These are phyloP conservation scores for Claviceps purpurea DNA, from an alignment of 2,329 filamentous ascomycete species.

Conservation along the genomic window DNA sequence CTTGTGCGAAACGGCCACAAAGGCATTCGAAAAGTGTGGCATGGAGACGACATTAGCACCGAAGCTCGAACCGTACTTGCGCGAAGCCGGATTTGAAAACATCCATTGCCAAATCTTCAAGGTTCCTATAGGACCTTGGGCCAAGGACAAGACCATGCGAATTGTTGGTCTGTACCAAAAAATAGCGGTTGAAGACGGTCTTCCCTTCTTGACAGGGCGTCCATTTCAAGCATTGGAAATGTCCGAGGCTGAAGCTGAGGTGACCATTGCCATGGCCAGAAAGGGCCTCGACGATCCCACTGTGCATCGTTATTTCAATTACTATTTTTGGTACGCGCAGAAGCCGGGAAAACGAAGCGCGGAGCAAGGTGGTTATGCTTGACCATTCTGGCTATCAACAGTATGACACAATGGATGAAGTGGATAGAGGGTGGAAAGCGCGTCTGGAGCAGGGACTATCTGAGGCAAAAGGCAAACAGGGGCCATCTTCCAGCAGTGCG, in stretches of 20 bases:
- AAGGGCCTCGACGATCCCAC: constrained; percentile 14
- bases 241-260: constrained; percentile 16
- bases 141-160: constrained; percentile 18
- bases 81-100: constrained; percentile 10
- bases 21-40: constrained; percentile 9
- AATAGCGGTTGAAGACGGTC: constrained; percentile 20
- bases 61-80: constrained; percentile 7
- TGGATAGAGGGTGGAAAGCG: no score
- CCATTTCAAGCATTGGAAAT: constrained; percentile 19
- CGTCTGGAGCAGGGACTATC: no score
- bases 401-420: no score
- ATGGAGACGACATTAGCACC: constrained; percentile 9
- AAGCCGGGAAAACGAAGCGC: constrained; percentile 10
- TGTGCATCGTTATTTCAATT: constrained; percentile 23
- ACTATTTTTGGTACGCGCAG: constrained; percentile 25
- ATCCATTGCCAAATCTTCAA: constrained; percentile 21
- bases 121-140: constrained; percentile 25
- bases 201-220: constrained; percentile 22
- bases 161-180: constrained; percentile 26
- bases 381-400: neutral
- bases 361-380: neutral
- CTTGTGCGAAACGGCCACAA: constrained; percentile 6
- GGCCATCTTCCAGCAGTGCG: no score
- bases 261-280: constrained; percentile 14
- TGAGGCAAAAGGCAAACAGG: no score